Evolutionary conservation across 148 eudicot genomes (phyloP), one percentile per base, ranked within the genome.

Genomic region (Nyssa sinensis): DNA sequence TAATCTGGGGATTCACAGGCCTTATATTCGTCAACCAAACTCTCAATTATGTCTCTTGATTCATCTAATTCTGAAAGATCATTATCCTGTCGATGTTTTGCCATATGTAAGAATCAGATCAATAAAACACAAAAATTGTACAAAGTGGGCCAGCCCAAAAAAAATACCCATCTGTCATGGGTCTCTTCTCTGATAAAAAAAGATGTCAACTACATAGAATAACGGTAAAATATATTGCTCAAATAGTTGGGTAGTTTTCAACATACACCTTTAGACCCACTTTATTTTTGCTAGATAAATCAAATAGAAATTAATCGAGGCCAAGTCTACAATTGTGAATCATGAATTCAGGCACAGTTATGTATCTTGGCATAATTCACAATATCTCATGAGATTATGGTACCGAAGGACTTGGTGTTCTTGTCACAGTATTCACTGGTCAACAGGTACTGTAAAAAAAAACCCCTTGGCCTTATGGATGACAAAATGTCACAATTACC

Each of bases 1-100:
- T 92, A 95, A 81, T 95, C 97, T 29, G 97, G 94, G 71, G 99
- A 95, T 81, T 95, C 99, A 74, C 99, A 95, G 31, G 99, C 99
- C 89, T 95, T 95, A 81, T 95, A 93, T 79, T 95, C 99, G 67
- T 95, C 99, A 65, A 95, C 98, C 85, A 95, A 86, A 79, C 90
- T 86, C 80, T 90, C 91, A 62, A 95, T 90, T 71, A 91, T 84
- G 74, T 93, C 99, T 81, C 98, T 89, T 65, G 99, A 91, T 84
- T 95, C 99, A 72, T 95, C 99, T 78, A 95, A 87, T 79, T 95
- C 99, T 0, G 99, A 93, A 77, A 95, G 91, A 89, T 95, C 99
- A 87, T 95, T 95, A 79, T 91, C 98, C 98, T 95, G 91, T 25
- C 47, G 81, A 81, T 44, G 71, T 75, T 80, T 44, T 71, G 64